Base-by-base conservation (phyloP, 768 basidiomycete species). In the Panaeolus cyanescens region DNA sequence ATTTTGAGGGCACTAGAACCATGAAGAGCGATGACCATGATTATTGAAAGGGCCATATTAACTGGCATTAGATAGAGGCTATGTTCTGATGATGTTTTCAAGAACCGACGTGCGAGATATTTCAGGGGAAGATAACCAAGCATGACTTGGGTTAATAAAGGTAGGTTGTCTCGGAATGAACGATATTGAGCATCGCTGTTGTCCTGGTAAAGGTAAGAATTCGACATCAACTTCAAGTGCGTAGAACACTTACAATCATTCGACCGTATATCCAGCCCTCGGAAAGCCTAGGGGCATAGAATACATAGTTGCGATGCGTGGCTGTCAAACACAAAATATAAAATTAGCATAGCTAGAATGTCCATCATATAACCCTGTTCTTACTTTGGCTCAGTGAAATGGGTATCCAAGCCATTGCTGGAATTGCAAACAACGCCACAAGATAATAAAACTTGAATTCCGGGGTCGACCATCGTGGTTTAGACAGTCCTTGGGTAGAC, bases 171-270 rank as follows among this genome's bases (percentile, higher is more conserved):
- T 36, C 97, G 85, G 74, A 99, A 97, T 3, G 87, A 83, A 25
- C 90, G 90, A 71, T 95, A 98, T 77, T 99, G 97, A 0, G 82
- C 77, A 68, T 99, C 97, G 64, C 92, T 94, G 69, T 90, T 92
- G 74, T 99, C 97, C 96, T 98, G 32, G 25, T 54, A 62, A 54
- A 62, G 25, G 55, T 62, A 32, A 59, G 58, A 32, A 42, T 50
- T 12, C 53, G 34, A 33, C 25, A 12, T 22, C n/a, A 56, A 58
- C 59, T 39, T 25, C 32, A 53, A 55, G 54, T 19, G 17, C 57
- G 54, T 9, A 37, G 17, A 54, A 31, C 5, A 80, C 91, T 76
- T 68, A 96, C 96, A 12, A 96, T 83, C 71, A 79, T 72, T 31
- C 93, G 86, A 36, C 88, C 91, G 64, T 88, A 85, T 19, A 99